A percentile compares a stretch with the other conserved stretches of the same genome.
These are phyloP conservation scores for Fusarium sp. DNA, from an alignment of 2,329 filamentous ascomycete species.

Conservation along the genomic window DNA sequence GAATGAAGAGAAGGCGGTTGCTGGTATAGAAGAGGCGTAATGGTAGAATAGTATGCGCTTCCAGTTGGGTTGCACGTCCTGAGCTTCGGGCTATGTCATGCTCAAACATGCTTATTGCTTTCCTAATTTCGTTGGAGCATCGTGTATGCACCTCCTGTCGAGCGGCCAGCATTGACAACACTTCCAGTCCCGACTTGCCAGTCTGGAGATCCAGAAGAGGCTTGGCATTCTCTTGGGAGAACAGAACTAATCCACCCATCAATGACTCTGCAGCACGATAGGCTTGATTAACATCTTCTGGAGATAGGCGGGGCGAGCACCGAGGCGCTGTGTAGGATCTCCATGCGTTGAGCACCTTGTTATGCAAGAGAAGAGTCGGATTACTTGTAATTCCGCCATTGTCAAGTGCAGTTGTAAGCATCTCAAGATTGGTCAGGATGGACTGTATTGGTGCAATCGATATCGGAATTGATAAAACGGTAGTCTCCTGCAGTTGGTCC, in stretches of 20 bases:
- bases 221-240: conserved; percentile 17
- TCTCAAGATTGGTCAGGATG: conserved; percentile 4
- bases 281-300: not conserved
- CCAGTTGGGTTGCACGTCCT: not conserved
- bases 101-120: conserved; percentile 2
- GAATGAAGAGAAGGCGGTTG: conserved; percentile 7
- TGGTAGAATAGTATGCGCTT: not conserved
- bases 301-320: rapidly evolving
- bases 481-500: not conserved
- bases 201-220: conserved; percentile 1
- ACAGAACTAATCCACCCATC: not conserved
- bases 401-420: not conserved
- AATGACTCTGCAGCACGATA: conserved; percentile 15
- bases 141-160: conserved; percentile 1
- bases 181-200: not conserved
- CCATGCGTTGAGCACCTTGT: conserved; percentile 13
- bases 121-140: conserved; percentile 18
- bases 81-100: not conserved
- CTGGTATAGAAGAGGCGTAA: conserved; percentile 3
- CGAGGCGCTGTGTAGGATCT: conserved; percentile 13
- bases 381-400: not conserved
- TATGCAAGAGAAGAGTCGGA: not conserved
- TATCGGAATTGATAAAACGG: not conserved
- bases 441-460: conserved; percentile 3
- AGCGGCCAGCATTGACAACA: not conserved